Evolutionary conservation across 2,329 filamentous ascomycete species (phyloP).

Genomic region (Bipolaris cookei): DNA sequence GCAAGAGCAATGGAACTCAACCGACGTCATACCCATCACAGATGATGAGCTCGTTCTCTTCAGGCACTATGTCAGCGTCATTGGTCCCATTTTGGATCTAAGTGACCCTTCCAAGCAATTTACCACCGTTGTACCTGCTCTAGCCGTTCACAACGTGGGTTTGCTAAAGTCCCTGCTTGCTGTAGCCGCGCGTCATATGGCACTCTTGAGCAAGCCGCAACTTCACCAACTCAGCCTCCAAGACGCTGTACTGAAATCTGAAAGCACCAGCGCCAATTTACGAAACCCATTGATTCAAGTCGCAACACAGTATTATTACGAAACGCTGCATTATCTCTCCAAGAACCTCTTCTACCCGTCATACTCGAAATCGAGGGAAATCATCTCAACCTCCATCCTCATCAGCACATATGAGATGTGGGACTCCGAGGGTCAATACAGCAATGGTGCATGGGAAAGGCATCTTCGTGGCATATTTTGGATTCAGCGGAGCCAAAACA

Average conservation of each 20-base stretch:
- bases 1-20: constrained; percentile 37
- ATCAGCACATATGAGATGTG: constrained; percentile 72
- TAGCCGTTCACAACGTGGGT: constrained; percentile 60
- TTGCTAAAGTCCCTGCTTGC: constrained; percentile 65
- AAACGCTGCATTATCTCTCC: constrained; percentile 67
- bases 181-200: constrained; percentile 60
- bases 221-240: constrained; percentile 35
- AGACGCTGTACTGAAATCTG: constrained; percentile 30
- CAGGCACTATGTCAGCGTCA: constrained; percentile 48
- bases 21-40: constrained; percentile 34
- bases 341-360: constrained; percentile 64
- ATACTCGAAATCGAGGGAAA: constrained; percentile 64
- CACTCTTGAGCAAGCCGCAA: constrained; percentile 46
- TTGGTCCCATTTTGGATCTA: constrained; percentile 53
- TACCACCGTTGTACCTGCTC: constrained; percentile 40
- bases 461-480: constrained; percentile 70
- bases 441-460: constrained; percentile 62
- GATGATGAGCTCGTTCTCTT: constrained; percentile 50
- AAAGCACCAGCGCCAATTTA: constrained; percentile 16
- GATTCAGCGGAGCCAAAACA: constrained; percentile 68
- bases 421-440: constrained; percentile 57
- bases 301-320: constrained; percentile 64
- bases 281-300: constrained; percentile 47
- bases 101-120: constrained; percentile 53
- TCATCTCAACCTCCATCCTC: constrained; percentile 65